These are phyloP conservation scores for Geotrichum carabidarum DNA, from an alignment of 1,139 yeast genomes.

Conservation along the genomic window DNA sequence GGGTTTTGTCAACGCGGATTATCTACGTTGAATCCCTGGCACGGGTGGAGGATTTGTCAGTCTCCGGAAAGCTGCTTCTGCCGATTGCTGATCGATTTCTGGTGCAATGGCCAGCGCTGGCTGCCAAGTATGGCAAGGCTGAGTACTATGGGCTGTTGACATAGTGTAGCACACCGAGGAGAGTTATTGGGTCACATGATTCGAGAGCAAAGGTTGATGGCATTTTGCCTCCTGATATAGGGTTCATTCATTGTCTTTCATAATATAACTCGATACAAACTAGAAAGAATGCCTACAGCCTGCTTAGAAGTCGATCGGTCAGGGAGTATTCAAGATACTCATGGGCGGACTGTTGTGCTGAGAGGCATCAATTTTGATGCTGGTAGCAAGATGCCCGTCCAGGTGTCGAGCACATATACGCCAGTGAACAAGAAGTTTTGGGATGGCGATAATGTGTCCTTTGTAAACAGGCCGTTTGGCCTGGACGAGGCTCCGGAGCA, in stretches of 20 bases:
- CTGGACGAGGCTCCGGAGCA: constrained; percentile 66
- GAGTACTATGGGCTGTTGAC: constrained; percentile 77
- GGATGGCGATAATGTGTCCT: constrained; percentile 66
- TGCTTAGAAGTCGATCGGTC: constrained; percentile 23
- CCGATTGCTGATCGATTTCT: constrained; percentile 71
- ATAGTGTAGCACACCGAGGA: constrained; percentile 27
- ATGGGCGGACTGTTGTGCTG: constrained; percentile 56
- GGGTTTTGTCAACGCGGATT: constrained; percentile 52
- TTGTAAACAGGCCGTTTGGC: constrained; percentile 74
- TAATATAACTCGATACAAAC: background rate
- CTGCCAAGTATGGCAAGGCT: constrained; percentile 51
- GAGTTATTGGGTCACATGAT: background rate
- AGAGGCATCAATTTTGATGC: constrained; percentile 84
- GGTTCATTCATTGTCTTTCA: background rate
- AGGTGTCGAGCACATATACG: constrained; percentile 46
- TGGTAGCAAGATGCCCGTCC: constrained; percentile 62
- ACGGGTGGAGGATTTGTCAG: constrained; percentile 67
- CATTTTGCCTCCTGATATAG: background rate
- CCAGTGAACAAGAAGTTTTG: constrained; percentile 46
- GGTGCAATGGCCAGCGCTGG: constrained; percentile 84
- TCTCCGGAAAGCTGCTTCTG: constrained; percentile 66
- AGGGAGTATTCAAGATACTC: constrained; percentile 57
- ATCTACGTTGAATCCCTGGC: constrained; percentile 87
- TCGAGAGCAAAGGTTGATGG: background rate
- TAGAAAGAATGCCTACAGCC: constrained; percentile 12